Conservation (phyloP, 352 stramenopile genomes). For the Pythium sp. region DNA sequence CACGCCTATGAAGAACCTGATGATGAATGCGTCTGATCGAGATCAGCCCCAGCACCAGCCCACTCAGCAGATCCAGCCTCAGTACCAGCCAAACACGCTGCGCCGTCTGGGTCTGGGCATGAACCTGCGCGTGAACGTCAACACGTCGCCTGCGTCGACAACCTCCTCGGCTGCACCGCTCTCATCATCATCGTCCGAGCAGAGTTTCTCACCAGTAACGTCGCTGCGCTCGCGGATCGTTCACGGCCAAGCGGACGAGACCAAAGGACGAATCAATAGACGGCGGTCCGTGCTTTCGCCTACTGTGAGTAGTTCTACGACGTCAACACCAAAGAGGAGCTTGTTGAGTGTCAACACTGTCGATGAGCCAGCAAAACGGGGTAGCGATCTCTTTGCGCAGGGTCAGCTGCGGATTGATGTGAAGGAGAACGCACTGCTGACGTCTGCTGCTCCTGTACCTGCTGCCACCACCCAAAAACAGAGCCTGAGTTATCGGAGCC, state of each 20-base stretch:
- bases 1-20: slow-evolving; percentile 4
- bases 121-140: slow-evolving; percentile 59
- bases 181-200: slow-evolving; percentile 15
- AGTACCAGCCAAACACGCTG: slow-evolving; percentile 23
- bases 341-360: slow-evolving; percentile 2
- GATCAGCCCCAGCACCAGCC: not conserved
- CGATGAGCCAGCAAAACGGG: slow-evolving; percentile 10
- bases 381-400: slow-evolving; percentile 22
- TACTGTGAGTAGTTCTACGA: not conserved
- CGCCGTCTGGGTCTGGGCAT: slow-evolving; percentile 27
- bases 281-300: slow-evolving; percentile 13
- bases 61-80: not conserved
- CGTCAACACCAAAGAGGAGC: not conserved
- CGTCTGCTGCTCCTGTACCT: not conserved
- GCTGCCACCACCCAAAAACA: not conserved
- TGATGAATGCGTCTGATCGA: slow-evolving; percentile 1
- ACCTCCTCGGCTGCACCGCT: not conserved
- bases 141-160: slow-evolving; percentile 20
- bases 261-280: slow-evolving; percentile 24
- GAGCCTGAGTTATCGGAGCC: not conserved
- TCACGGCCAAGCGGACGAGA: slow-evolving; percentile 34
- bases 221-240: slow-evolving; percentile 29
- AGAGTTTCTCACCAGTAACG: slow-evolving; percentile 42
- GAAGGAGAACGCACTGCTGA: slow-evolving; percentile 17
- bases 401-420: slow-evolving; percentile 51